phyloP scores from a whole-genome alignment of 2,329 filamentous ascomycete species.

The Cadophora gregata region DNA sequence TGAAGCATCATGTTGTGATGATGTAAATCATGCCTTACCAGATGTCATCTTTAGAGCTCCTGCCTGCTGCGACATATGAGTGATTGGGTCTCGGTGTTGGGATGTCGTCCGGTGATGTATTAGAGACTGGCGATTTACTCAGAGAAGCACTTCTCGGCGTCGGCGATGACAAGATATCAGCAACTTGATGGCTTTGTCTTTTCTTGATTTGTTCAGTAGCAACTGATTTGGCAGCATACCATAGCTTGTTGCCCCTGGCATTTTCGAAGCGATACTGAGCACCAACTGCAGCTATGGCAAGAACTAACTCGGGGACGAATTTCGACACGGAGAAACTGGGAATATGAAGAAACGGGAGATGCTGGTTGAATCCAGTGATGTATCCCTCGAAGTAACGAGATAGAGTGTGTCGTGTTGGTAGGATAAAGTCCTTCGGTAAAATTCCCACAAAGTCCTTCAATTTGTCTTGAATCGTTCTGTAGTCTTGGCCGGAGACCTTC shows the following conservation, averaged over 20 bases:
- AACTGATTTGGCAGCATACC: conserved; percentile 65
- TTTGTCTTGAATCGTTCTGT: conserved; percentile 61
- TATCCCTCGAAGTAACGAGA: conserved; percentile 74
- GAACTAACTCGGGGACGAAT: conserved; percentile 69
- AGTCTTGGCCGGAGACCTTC: conserved; percentile 60
- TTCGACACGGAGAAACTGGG: conserved; percentile 68
- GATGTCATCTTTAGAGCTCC: conserved; percentile 6
- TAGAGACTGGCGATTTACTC: conserved; percentile 15
- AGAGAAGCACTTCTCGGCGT: conserved; percentile 17
- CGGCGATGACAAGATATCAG: conserved; percentile 21
- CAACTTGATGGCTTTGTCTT: conserved; percentile 54
- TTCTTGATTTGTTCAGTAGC: conserved; percentile 64
- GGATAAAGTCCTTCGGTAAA: conserved; percentile 65
- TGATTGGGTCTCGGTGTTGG: neutral
- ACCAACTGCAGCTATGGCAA: conserved; percentile 72
- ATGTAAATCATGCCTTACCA: conserved; percentile 2
- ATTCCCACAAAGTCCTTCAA: conserved; percentile 66
- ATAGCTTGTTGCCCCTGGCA: conserved; percentile 63
- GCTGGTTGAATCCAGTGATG: conserved; percentile 67
- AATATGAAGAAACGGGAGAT: conserved; percentile 69
- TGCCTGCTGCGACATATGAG: neutral
- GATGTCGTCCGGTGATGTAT: neutral
- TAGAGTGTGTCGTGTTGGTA: conserved; percentile 72
- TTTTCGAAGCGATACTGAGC: conserved; percentile 70
- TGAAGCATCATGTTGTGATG: neutral